These are phyloP conservation scores for Macrocybe gigantea DNA, from an alignment of 768 basidiomycete species.

Conservation along the genomic window DNA sequence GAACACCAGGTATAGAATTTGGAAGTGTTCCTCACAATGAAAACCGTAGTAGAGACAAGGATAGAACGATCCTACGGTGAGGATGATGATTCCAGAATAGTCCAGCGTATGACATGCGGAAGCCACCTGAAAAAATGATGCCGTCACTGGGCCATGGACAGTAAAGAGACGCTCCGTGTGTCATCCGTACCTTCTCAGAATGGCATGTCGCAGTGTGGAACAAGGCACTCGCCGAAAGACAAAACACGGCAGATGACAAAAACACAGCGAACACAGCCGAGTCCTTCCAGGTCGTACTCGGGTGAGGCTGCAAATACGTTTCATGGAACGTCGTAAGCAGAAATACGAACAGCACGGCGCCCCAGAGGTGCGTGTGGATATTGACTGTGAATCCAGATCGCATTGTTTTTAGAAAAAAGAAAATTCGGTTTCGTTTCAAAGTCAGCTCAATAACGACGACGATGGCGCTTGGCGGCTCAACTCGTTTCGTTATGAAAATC, in stretches of 20 bases:
- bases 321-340: slow-evolving; percentile 49
- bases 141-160: not conserved
- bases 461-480: slow-evolving; percentile 16
- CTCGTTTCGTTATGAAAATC: slow-evolving; percentile 80
- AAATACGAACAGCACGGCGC: slow-evolving; percentile 54
- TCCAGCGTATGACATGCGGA: slow-evolving; percentile 60
- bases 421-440: not conserved
- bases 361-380: slow-evolving; percentile 79
- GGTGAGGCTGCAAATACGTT: slow-evolving; percentile 44
- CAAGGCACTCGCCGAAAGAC: slow-evolving; percentile 63
- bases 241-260: slow-evolving; percentile 65
- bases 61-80: slow-evolving; percentile 75
- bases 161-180: slow-evolving; percentile 4
- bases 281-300: slow-evolving; percentile 57
- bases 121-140: slow-evolving; percentile 39
- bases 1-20: slow-evolving; percentile 46
- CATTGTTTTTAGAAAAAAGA: slow-evolving; percentile 9
- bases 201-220: slow-evolving; percentile 75
- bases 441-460: not conserved
- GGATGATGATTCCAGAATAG: slow-evolving; percentile 76
- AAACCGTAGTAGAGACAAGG: slow-evolving; percentile 77
- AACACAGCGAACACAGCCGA: slow-evolving; percentile 57
- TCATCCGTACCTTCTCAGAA: slow-evolving; percentile 51
- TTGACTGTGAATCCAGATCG: slow-evolving; percentile 49
- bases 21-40: slow-evolving; percentile 53